These are phyloP conservation scores for Phytophthora pistaciae DNA, from an alignment of 352 stramenopile genomes.

Conservation along the genomic window DNA sequence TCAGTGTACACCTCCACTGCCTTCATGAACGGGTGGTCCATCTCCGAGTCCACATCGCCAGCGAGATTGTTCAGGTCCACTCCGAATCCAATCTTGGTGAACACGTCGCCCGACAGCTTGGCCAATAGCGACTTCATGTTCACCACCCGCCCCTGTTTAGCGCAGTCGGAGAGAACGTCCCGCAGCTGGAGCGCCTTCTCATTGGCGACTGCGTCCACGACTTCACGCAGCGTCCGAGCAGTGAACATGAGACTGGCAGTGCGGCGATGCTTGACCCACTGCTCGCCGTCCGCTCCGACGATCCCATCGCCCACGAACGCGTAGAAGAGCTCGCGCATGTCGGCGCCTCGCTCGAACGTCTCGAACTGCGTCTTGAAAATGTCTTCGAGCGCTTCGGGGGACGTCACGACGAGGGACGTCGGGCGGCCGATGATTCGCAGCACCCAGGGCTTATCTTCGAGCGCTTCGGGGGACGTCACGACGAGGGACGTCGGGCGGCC, in stretches of 20 bases:
- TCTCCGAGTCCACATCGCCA: constrained; percentile 36
- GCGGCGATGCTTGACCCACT: constrained; percentile 63
- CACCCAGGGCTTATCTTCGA: too few relatives aligned
- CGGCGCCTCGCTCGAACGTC: constrained; percentile 45
- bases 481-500: constrained; percentile 45
- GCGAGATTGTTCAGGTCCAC: constrained; percentile 57
- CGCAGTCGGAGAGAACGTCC: constrained; percentile 28
- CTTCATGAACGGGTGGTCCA: constrained; percentile 8
- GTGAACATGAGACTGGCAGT: constrained; percentile 82
- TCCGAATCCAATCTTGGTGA: constrained; percentile 77
- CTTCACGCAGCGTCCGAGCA: constrained; percentile 28
- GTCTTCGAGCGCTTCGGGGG: constrained; percentile 35
- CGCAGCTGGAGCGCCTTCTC: constrained; percentile 38
- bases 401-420: constrained; percentile 46
- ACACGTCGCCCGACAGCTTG: constrained; percentile 73
- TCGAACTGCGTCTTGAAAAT: constrained; percentile 56
- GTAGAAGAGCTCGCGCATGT: constrained; percentile 25
- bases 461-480: constrained; percentile 39
- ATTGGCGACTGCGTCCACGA: constrained; percentile 40
- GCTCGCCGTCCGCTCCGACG: constrained; percentile 46
- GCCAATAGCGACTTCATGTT: constrained; percentile 52
- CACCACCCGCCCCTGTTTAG: constrained; percentile 1
- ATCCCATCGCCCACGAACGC: constrained; percentile 67
- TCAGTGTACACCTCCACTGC: constrained; percentile 10
- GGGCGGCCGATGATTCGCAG: constrained; percentile 42